A percentile compares a stretch with the other conserved stretches of the same genome.
phyloP scores from a whole-genome alignment of 2,329 filamentous ascomycete genomes.

The Atkinsonella hypoxylon region DNA sequence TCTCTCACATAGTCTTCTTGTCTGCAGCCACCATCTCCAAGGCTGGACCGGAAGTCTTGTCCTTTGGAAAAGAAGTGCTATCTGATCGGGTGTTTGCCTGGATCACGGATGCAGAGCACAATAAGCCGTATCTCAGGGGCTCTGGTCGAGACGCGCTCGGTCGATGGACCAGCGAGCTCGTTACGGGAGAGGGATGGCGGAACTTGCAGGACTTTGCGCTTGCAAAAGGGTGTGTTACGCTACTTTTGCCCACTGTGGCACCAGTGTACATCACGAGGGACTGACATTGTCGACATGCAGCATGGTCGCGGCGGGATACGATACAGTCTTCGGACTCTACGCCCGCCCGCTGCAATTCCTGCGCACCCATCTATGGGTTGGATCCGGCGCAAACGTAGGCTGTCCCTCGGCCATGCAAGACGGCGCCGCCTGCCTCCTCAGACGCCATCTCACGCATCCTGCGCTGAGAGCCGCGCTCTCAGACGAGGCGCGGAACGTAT shows the following conservation, averaged over 20 bases:
- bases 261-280: not conserved
- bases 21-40: constrained; percentile 26
- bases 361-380: constrained; percentile 43
- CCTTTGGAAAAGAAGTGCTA: constrained; percentile 40
- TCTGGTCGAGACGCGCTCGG: constrained; percentile 51
- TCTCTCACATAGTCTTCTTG: constrained; percentile 32
- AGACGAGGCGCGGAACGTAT: constrained; percentile 26
- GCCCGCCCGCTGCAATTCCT: constrained; percentile 49
- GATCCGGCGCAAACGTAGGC: constrained; percentile 46
- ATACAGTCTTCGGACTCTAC: constrained; percentile 36
- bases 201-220: constrained; percentile 47
- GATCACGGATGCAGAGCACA: constrained; percentile 52
- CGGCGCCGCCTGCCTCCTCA: constrained; percentile 42
- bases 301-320: constrained; percentile 48
- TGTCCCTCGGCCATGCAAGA: constrained; percentile 59
- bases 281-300: constrained; percentile 16
- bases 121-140: constrained; percentile 47
- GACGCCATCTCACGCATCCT: constrained; percentile 27
- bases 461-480: constrained; percentile 16
- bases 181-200: constrained; percentile 57
- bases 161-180: constrained; percentile 42
- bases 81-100: constrained; percentile 41
- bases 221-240: constrained; percentile 31
- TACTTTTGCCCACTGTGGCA: not conserved
- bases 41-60: constrained; percentile 30